Evolutionary conservation across 2,329 filamentous ascomycete species (phyloP), one percentile per base, ranked within the genome.

Genomic region (Nemania diffusa): DNA sequence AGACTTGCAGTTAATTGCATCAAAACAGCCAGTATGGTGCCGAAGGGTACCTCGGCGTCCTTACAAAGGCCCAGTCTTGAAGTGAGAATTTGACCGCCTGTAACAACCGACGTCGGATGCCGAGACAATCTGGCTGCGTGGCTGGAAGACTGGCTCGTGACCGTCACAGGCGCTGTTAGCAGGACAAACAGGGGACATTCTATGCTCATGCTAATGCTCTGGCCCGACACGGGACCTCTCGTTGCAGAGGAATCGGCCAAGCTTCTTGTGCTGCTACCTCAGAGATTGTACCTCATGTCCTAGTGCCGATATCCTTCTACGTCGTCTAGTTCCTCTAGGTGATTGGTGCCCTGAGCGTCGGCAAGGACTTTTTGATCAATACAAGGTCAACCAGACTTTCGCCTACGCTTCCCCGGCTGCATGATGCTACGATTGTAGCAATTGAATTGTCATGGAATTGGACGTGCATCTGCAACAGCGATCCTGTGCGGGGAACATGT

Each of bases 401-500:
- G 26, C 29, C 46, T 48, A 57, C n/a, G 44, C 15, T 57, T 37
- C 44, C 37, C 40, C 17, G 42, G 22, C 48, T 56, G 53, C 64
- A 56, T 42, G 48, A 11, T 48, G 44, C 44, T 64, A 13, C 37
- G 32, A 53, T 20, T 44, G 32, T 20, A 40, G 42, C 50, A 44
- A 51, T 55, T 37, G 55, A 34, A 55, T 20, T 46, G 46, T 40
- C 58, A 59, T 46, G 15, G 27, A 29, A 56, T 27, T 34, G 34
- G 11, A 51, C 24, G 26, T 26, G 51, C 27, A 17, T 15, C 52
- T 58, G 46, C 55, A 55, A 58, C 24, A 44, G 37, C n/a, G n/a
- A 26, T 50, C 17, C 42, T 68, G 32, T 40, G 64, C 61, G 46
- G 58, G 62, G 57, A 63, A 64, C 66, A 52, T 67, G 57, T 57